Percentiles rank a stretch among this genome's conserved stretches.
phyloP scores from a whole-genome alignment of 495 filamentous ascomycete genomes.

The Daldinia caldariorum region DNA sequence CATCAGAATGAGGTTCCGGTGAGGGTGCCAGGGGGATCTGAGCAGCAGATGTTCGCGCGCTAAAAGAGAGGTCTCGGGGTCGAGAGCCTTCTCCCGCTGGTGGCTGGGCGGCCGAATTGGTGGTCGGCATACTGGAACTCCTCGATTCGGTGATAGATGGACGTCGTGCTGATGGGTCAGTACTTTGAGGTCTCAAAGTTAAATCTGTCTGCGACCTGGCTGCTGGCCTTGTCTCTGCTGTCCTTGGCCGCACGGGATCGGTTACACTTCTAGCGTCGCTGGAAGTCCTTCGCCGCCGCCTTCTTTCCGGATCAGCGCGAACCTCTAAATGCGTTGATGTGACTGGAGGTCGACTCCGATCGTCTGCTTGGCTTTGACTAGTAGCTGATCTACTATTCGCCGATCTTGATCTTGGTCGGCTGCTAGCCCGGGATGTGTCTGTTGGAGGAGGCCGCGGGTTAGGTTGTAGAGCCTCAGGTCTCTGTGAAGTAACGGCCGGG shows the following conservation, averaged over 20 bases:
- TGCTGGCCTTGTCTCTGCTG: conserved; percentile 55
- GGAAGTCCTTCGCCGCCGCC: conserved; percentile 54
- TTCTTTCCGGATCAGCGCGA: conserved; percentile 52
- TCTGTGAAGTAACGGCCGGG: conserved; percentile 48
- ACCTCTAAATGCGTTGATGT: conserved; percentile 57
- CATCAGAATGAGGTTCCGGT: conserved; percentile 34
- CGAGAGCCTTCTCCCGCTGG: conserved; percentile 15
- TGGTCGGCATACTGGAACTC: conserved; percentile 50
- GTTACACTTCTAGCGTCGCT: conserved; percentile 57
- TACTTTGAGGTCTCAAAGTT: conserved; percentile 54
- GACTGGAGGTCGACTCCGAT: conserved; percentile 58
- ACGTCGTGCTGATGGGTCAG: conserved; percentile 43
- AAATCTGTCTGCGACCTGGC: conserved; percentile 70
- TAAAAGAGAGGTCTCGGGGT: conserved; percentile 45
- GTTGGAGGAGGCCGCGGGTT: conserved; percentile 43
- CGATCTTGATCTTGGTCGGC: conserved; percentile 52
- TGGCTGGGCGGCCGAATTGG: conserved; percentile 20
- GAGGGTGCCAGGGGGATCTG: conserved; percentile 41
- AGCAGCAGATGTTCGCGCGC: conserved; percentile 39
- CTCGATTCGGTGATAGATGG: conserved; percentile 54
- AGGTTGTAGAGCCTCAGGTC: conserved; percentile 42
- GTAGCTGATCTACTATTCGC: conserved; percentile 52
- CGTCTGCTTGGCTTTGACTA: conserved; percentile 48
- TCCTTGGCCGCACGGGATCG: conserved; percentile 50
- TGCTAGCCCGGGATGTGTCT: conserved; percentile 50